Evolutionary conservation across 306 rosid genomes (phyloP).

Genomic region (Vigna trinervia): DNA sequence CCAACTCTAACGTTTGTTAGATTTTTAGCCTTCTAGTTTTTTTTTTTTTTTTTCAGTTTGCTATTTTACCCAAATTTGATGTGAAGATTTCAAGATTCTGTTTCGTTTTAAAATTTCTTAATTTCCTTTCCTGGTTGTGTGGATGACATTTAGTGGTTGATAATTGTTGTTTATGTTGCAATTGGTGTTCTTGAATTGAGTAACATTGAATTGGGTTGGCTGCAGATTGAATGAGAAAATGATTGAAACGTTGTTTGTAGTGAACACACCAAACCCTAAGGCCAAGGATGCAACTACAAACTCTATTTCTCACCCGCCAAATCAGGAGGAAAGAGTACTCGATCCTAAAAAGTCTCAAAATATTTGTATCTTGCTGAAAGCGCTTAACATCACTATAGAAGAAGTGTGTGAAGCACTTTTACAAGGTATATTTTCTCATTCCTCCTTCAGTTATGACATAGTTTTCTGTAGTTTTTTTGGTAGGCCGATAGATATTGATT

Average conservation of each 20-base stretch:
- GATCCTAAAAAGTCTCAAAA: slow-evolving; percentile 97
- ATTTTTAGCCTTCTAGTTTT: background rate
- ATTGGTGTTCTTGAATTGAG: slow-evolving; percentile 41
- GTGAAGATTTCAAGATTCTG: background rate
- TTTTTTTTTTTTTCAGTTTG: background rate
- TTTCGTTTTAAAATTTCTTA: background rate
- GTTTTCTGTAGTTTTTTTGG: slow-evolving; percentile 2
- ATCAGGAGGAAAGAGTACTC: slow-evolving; percentile 80
- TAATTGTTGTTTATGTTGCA: slow-evolving; percentile 9
- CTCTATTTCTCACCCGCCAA: slow-evolving; percentile 45
- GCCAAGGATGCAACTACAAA: slow-evolving; percentile 57
- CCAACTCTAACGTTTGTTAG: background rate
- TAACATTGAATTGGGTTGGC: slow-evolving; percentile 43
- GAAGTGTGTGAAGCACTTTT: slow-evolving; percentile 88
- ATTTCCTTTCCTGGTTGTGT: background rate
- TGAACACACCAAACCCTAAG: slow-evolving; percentile 54
- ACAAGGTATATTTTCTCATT: slow-evolving; percentile 69
- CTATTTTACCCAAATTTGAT: slow-evolving; percentile 18
- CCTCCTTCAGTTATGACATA: background rate
- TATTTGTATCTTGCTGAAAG: slow-evolving; percentile 86
- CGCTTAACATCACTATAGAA: slow-evolving; percentile 83
- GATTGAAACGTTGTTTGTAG: slow-evolving; percentile 85
- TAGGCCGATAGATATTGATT: background rate
- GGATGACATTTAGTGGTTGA: background rate
- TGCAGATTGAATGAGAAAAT: slow-evolving; percentile 93